Conservation (phyloP, 805 yeast species). For the Lipomyces yamadae region DNA sequence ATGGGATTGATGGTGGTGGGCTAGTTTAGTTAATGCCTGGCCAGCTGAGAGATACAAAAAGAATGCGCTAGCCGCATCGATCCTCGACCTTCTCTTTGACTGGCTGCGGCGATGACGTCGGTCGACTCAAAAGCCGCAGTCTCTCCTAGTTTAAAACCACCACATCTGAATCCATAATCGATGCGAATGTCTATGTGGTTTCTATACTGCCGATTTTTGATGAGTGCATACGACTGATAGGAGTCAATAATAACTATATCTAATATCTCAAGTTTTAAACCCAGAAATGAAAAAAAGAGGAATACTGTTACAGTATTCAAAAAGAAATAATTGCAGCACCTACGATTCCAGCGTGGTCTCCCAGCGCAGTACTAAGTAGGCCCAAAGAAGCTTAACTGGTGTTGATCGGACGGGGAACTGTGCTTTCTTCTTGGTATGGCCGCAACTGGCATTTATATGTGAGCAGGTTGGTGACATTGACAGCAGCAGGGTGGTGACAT, state of each 20-base stretch:
- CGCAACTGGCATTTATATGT: neutral
- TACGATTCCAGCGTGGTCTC: constrained; percentile 5
- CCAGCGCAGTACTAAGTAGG: constrained; percentile 3
- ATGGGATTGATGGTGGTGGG: neutral
- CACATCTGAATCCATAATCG: too few species aligned
- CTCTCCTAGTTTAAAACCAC: too few species aligned
- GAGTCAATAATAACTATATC: too few species aligned
- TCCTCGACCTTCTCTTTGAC: neutral
- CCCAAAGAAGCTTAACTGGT: neutral
- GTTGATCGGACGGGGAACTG: neutral
- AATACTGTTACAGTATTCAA: too few species aligned
- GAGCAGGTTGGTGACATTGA: too few species aligned
- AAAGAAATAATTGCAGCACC: neutral
- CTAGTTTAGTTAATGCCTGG: too few species aligned
- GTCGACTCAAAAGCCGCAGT: neutral
- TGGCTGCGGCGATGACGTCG: neutral
- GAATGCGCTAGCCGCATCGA: neutral
- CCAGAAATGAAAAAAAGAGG: too few species aligned
- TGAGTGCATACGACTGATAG: too few species aligned
- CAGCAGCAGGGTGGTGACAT: too few species aligned
- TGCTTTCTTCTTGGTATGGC: constrained; percentile 2
- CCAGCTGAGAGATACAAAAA: neutral
- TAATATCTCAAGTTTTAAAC: too few species aligned
- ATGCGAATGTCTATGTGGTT: too few species aligned
- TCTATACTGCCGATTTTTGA: too few species aligned